Evolutionary conservation across 2,329 filamentous ascomycete species (phyloP), one percentile per base, ranked within the genome.

Genomic region (Achaetomium macrosporum): DNA sequence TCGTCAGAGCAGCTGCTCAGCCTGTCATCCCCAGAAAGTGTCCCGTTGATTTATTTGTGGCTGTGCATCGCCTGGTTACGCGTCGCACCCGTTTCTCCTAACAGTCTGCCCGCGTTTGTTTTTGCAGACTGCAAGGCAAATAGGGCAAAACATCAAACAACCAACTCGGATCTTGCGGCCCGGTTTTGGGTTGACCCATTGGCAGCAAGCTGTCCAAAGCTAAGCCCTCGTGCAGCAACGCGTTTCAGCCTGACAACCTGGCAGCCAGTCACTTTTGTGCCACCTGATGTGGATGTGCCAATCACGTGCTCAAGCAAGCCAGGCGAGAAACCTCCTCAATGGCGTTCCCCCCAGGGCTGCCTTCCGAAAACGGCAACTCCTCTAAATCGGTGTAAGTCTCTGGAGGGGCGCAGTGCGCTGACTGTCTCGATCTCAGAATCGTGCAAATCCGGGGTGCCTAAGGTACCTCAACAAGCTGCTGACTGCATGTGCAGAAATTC

Each of bases 201-300:
- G 13, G 13, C 20, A 29, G 16, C 37, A 42, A 35, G 25, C 25
- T 12, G 17, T 5, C 33, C 12, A 15, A 15, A 36, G 5, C 6
- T 36, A 15, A 36, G 4, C 33, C 11, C 33, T 15, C 12, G n/a
- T n/a, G 35, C 35, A 37, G 29, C 13, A 6, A 13, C n/a, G 42
- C 36, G 51, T 53, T 49, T 53, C 41, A 48, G 29, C 51, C 41
- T 25, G 19, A 29, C 3, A 25, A 41, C 20, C 17, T 45, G 41
- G 35, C 45, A 53, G 41, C 51, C 51, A 48, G 51, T 49, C 41
- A 33, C 41, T 41, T 41, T 29, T 16, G 36, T 44, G 40, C 42
- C 15, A 49, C 45, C n/a, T 17, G 13, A 31, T 25, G n/a, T 45
- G 17, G 31, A 12, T 15, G 37, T 31, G 15, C 45, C 45, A 49